These are phyloP conservation scores for Simplicillium sp. DNA, from an alignment of 2,329 filamentous ascomycete species.

Conservation along the genomic window DNA sequence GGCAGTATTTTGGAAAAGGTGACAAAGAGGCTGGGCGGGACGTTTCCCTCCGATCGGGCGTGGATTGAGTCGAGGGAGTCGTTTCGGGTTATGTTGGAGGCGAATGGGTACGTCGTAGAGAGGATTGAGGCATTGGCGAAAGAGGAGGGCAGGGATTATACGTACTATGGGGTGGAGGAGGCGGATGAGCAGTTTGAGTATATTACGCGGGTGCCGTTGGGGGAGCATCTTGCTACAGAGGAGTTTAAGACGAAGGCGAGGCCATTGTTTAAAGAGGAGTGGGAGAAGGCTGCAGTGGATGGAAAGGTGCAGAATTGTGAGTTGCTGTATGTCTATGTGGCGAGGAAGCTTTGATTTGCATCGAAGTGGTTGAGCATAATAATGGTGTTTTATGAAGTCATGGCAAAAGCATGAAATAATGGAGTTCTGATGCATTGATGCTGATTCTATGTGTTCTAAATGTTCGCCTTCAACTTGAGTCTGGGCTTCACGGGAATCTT, in stretches of 20 bases:
- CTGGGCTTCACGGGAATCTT: slow-evolving; percentile 34
- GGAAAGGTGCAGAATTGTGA: slow-evolving; percentile 15
- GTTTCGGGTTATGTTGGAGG: slow-evolving; percentile 16
- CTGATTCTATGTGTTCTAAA: slow-evolving; percentile 18
- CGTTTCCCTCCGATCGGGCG: slow-evolving; percentile 4
- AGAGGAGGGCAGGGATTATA: slow-evolving; percentile 12
- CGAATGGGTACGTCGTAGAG: slow-evolving; percentile 17
- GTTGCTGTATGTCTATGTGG: background rate
- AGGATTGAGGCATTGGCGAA: slow-evolving; percentile 15
- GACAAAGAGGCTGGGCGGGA: slow-evolving; percentile 12
- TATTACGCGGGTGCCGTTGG: slow-evolving; percentile 11
- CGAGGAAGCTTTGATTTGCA: too few relatives aligned
- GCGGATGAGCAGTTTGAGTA: slow-evolving; percentile 19
- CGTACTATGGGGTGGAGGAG: slow-evolving; percentile 7
- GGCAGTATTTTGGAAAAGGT: slow-evolving; percentile 17
- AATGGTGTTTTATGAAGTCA: too few relatives aligned
- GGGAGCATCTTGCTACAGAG: slow-evolving; percentile 6
- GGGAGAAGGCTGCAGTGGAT: slow-evolving; percentile 17
- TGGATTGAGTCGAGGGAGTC: slow-evolving; percentile 5
- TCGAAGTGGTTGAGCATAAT: too few relatives aligned
- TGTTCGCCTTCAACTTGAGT: slow-evolving; percentile 27
- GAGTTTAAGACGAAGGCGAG: slow-evolving; percentile 14
- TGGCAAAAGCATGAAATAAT: too few relatives aligned
- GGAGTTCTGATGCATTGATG: too few relatives aligned
- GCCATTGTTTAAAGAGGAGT: slow-evolving; percentile 19